A percentile compares a stretch with the other conserved stretches of the same genome.
Evolutionary conservation across 2,329 filamentous ascomycete species (phyloP).

Genomic region (Cladosporium sp.): DNA sequence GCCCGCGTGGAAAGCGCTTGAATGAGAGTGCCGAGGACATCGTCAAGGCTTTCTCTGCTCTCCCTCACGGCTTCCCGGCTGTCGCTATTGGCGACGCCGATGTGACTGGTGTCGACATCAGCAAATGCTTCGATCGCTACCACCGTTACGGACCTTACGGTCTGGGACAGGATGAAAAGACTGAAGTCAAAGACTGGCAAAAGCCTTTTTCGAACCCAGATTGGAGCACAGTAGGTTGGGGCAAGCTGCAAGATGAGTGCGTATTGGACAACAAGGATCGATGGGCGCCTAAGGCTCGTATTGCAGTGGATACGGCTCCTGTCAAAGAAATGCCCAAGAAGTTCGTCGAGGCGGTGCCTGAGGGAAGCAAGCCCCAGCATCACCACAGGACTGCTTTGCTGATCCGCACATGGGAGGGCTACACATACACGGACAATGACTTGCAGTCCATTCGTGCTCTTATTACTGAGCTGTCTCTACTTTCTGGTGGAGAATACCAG

Average conservation of each 20-base stretch:
- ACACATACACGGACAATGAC: constrained; percentile 51
- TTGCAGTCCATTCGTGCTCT: constrained; percentile 49
- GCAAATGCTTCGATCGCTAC: constrained; percentile 67
- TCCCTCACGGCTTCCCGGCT: constrained; percentile 60
- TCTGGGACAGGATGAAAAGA: constrained; percentile 52
- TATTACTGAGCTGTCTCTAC: constrained; percentile 49
- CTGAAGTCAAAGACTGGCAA: constrained; percentile 38
- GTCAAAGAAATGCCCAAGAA: constrained; percentile 29
- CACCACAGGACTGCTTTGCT: constrained; percentile 49
- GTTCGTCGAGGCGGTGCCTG: constrained; percentile 13
- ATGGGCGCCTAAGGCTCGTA: constrained; percentile 49
- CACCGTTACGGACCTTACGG: constrained; percentile 59
- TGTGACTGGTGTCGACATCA: constrained; percentile 61
- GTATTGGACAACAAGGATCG: constrained; percentile 66
- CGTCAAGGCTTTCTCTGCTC: constrained; percentile 61
- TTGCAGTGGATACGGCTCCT: constrained; percentile 28
- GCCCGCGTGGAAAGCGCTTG: constrained; percentile 55
- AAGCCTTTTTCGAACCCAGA: constrained; percentile 45
- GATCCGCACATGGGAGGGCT: constrained; percentile 51
- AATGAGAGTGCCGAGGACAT: constrained; percentile 64
- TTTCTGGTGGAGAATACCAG: constrained; percentile 52
- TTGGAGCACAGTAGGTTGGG: constrained; percentile 72
- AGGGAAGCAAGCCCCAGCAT: constrained; percentile 36
- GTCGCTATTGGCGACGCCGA: constrained; percentile 66
- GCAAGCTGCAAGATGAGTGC: constrained; percentile 68